A percentile compares a stretch with the other conserved stretches of the same genome.
Evolutionary conservation across 352 stramenopile species (phyloP).

Genomic region (Pythium folliculosum): DNA sequence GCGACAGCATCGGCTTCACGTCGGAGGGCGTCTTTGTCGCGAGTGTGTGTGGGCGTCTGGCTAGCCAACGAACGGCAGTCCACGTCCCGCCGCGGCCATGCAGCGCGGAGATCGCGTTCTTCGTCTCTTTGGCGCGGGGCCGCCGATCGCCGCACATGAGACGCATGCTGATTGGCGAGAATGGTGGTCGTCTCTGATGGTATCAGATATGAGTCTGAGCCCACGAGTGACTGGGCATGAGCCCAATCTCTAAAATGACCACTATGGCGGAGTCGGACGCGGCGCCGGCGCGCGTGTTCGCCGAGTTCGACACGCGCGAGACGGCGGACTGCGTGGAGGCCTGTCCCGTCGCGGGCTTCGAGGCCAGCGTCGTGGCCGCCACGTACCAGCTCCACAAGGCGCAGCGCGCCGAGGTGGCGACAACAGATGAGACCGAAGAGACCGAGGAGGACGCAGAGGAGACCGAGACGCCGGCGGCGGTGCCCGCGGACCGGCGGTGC

Average conservation of each 20-base stretch:
- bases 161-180: constrained; percentile 1
- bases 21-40: background rate
- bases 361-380: constrained; percentile 67
- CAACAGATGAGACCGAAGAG: background rate
- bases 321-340: constrained; percentile 86
- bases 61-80: background rate
- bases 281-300: constrained; percentile 35
- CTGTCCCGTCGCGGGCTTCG: constrained; percentile 61
- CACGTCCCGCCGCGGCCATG: background rate
- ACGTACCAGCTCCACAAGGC: constrained; percentile 87
- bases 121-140: constrained; percentile 1
- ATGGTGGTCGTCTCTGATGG: background rate
- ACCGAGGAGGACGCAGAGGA: background rate
- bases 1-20: background rate
- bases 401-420: no score
- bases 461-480: background rate
- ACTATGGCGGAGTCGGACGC: background rate
- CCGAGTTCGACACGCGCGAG: constrained; percentile 73
- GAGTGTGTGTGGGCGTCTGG: background rate
- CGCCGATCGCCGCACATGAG: background rate
- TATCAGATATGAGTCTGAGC: constrained; percentile 3
- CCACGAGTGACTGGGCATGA: background rate
- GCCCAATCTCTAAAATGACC: background rate
- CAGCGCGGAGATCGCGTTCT: background rate
- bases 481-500: constrained; percentile 41